phyloP scores from a whole-genome alignment of 768 basidiomycete species.

The Tylopilus sp. region DNA sequence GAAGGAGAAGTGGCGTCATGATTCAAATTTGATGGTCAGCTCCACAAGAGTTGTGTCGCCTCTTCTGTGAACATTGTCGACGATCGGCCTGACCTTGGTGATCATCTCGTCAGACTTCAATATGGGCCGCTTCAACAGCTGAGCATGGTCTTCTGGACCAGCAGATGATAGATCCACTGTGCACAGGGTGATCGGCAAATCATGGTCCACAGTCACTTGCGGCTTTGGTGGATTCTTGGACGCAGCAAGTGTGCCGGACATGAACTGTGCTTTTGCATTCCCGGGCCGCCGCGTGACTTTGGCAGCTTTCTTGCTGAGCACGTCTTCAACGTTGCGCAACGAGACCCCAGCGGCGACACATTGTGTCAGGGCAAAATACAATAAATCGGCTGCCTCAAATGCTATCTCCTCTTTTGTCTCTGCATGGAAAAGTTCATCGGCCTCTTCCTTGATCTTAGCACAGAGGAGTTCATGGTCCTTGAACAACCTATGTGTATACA shows the following conservation, averaged over 20 bases:
- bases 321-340: constrained; percentile 78
- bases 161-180: constrained; percentile 57
- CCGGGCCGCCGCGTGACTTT: constrained; percentile 86
- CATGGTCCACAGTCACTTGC: constrained; percentile 23
- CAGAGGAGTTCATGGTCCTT: constrained; percentile 73
- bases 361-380: too few species aligned
- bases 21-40: constrained; percentile 94
- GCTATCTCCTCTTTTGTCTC: too few species aligned
- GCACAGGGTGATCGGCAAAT: constrained; percentile 71
- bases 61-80: constrained; percentile 75
- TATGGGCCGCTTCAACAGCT: constrained; percentile 84
- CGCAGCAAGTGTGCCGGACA: constrained; percentile 20
- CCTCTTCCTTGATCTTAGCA: too few species aligned
- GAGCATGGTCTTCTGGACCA: constrained; percentile 51
- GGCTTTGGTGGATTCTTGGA: constrained; percentile 29
- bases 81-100: constrained; percentile 89
- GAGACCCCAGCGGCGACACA: constrained; percentile 83
- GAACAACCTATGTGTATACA: constrained; percentile 89
- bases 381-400: too few species aligned
- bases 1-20: constrained; percentile 65
- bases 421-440: too few species aligned
- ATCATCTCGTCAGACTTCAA: constrained; percentile 65
- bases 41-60: constrained; percentile 87
- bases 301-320: constrained; percentile 80
- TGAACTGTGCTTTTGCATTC: constrained; percentile 87